Conservation (phyloP, 1,139 yeast genomes). For the Candida frijolesensis region DNA sequence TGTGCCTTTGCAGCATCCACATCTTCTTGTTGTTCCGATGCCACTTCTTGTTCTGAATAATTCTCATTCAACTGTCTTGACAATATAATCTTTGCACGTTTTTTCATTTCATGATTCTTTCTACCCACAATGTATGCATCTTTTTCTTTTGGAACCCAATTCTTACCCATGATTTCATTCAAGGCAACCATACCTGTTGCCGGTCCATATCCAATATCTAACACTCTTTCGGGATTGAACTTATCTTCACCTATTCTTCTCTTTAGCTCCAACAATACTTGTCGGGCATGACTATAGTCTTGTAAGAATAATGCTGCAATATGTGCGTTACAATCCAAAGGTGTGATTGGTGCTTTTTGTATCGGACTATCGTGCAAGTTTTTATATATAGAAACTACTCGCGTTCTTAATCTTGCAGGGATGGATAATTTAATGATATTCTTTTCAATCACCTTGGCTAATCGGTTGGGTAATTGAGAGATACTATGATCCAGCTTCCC, state of each 20-base stretch:
- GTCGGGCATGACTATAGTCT: slow-evolving; percentile 73
- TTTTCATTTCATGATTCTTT: slow-evolving; percentile 63
- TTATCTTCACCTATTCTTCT: slow-evolving; percentile 47
- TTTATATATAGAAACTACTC: slow-evolving; percentile 56
- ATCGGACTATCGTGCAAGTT: slow-evolving; percentile 51
- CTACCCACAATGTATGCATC: slow-evolving; percentile 78
- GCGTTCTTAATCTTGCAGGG: slow-evolving; percentile 58
- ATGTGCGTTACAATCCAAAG: slow-evolving; percentile 76
- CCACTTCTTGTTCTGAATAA: slow-evolving; percentile 18
- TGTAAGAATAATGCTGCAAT: slow-evolving; percentile 84
- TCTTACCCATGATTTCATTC: slow-evolving; percentile 74
- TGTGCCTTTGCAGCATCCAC: slow-evolving; percentile 18
- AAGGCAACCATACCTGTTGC: slow-evolving; percentile 90
- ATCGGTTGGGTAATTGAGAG: slow-evolving; percentile 51
- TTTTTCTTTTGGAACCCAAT: slow-evolving; percentile 61
- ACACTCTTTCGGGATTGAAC: slow-evolving; percentile 65
- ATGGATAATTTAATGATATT: slow-evolving; percentile 55
- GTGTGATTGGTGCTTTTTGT: slow-evolving; percentile 53
- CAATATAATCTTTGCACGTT: slow-evolving; percentile 74
- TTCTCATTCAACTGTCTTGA: slow-evolving; percentile 68
- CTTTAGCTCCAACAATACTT: slow-evolving; percentile 68
- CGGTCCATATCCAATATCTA: slow-evolving; percentile 91
- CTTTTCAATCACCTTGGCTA: slow-evolving; percentile 59
- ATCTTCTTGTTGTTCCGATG: slow-evolving; percentile 10
- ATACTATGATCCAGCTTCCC: slow-evolving; percentile 52